These are phyloP conservation scores for Grammothele lineata DNA, from an alignment of 768 basidiomycete species.

Conservation along the genomic window DNA sequence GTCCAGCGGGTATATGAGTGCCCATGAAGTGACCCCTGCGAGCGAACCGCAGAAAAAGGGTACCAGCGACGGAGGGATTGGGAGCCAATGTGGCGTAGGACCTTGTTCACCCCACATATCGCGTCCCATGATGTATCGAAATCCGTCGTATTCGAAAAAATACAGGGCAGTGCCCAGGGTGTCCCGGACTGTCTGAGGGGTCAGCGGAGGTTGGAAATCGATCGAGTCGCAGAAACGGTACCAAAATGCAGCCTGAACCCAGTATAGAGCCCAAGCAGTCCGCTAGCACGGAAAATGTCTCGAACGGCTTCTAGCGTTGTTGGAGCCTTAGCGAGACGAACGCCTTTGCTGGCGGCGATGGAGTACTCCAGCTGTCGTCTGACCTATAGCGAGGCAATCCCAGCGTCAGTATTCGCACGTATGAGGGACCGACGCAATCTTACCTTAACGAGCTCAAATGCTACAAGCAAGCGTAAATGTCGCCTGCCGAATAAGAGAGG, in stretches of 20 bases:
- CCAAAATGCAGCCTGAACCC: slow-evolving; percentile 87
- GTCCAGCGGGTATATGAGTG: slow-evolving; percentile 84
- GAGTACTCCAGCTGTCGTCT: slow-evolving; percentile 89
- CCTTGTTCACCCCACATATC: slow-evolving; percentile 77
- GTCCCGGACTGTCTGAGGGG: slow-evolving; percentile 64
- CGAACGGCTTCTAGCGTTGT: slow-evolving; percentile 73
- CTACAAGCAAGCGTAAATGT: slow-evolving; percentile 31
- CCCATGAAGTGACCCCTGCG: slow-evolving; percentile 66
- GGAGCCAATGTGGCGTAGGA: slow-evolving; percentile 78
- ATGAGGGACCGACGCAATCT: slow-evolving; percentile 8
- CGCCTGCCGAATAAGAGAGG: not conserved
- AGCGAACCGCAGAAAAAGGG: slow-evolving; percentile 91
- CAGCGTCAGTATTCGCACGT: too few relatives aligned
- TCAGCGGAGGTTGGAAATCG: too few relatives aligned
- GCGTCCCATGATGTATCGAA: slow-evolving; percentile 84
- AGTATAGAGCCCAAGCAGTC: slow-evolving; percentile 67
- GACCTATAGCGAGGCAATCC: slow-evolving; percentile 43
- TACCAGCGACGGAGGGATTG: slow-evolving; percentile 71
- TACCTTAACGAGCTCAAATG: slow-evolving; percentile 96
- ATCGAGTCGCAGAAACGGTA: too few relatives aligned
- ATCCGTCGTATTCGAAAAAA: slow-evolving; percentile 90
- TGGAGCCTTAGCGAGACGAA: slow-evolving; percentile 70
- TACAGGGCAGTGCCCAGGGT: slow-evolving; percentile 88
- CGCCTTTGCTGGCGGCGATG: slow-evolving; percentile 78
- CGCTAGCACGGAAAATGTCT: slow-evolving; percentile 67